Base-by-base conservation (phyloP, 73 alveolate species). In the Diophrys sp. region DNA sequence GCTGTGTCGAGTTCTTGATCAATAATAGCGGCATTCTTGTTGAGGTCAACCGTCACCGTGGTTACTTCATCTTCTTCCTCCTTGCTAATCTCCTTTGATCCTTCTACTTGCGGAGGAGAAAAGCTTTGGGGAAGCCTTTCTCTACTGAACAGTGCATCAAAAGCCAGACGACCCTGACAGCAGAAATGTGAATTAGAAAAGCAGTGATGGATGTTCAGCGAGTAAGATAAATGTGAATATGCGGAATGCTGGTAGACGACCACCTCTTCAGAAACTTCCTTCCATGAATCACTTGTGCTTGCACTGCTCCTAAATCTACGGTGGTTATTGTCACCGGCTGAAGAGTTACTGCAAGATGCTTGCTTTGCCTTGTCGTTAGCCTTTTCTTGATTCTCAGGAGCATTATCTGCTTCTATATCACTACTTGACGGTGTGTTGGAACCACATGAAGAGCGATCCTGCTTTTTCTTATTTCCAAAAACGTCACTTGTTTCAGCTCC, bases 141-240 rank as follows among this genome's bases (percentile, higher is more conserved):
- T 53, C 67, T 53, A 53, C 67, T 53, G 67, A 53, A 53, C 67
- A 53, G 67, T 53, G 67, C 67, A 53, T 53, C 67, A 53, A 53
- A 53, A 53, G 67, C 67, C 67, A 53, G 67, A 53, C 67, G 67
- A 53, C 67, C 67, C 67, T n/a, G n/a, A n/a, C n/a, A n/a, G n/a
- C n/a, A n/a, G n/a, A n/a, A n/a, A n/a, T n/a, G n/a, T n/a, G n/a
- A n/a, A n/a, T n/a, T n/a, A n/a, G n/a, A n/a, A n/a, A n/a, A n/a
- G n/a, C n/a, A n/a, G n/a, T n/a, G n/a, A n/a, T n/a, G n/a, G n/a
- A n/a, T n/a, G n/a, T n/a, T n/a, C n/a, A n/a, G n/a, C n/a, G n/a
- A n/a, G n/a, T n/a, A n/a, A n/a, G n/a, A n/a, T n/a, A n/a, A n/a
- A n/a, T n/a, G n/a, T n/a, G n/a, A n/a, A n/a, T n/a, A n/a, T n/a